Base-by-base conservation (phyloP, 139 green algal species). In the Asterochloris erici region DNA sequence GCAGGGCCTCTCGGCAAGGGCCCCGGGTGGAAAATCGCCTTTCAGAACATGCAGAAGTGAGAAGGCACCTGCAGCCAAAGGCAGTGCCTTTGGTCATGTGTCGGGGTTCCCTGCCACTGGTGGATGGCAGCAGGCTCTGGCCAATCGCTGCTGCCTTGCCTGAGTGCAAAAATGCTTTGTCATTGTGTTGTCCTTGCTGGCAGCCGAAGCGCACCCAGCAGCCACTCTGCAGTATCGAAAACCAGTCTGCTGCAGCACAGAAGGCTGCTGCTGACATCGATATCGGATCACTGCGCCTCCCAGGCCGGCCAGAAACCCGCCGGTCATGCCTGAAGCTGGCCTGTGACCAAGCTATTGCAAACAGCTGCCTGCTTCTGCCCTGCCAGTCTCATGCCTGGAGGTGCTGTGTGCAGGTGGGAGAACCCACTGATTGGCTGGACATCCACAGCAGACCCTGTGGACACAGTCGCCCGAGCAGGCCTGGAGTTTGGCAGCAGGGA, bases 341-440 rank as follows among this genome's bases (percentile, higher is more conserved):
- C 21, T 79, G 23, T 68, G 38, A n/a, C n/a, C 38, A 38, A 24
- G 38, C 74, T 12, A 54, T 38, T 28, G 26, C 79, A 69, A 66
- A 23, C 70, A 60, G 71, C 71, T 77, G 1, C 15, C n/a, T 9
- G 63, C 24, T 9, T 26, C 21, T 71, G 66, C 38, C 38, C 38
- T 54, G 38, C 38, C 38, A 54, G 4, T 2, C 38, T 54, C 6
- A 54, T 54, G 38, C 38, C 38, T 54, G 38, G 6, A 54, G 38
- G 4, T 71, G 26, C 27, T 68, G 9, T 73, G 28, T 81, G 24
- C 81, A 97, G 94, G 89, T 99, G 96, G 96, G 83, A 94, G 77
- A 99, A 99, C 89, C 96, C 96, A 1, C 90, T 99, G 6, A 99
- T 99, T 79, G 96, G 96, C 14, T 99, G 96, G 96, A 98, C 96